Percentiles rank a stretch among this genome's conserved stretches.
phyloP scores from a whole-genome alignment of 768 basidiomycete genomes.

The Tricholoma saponaceum region DNA sequence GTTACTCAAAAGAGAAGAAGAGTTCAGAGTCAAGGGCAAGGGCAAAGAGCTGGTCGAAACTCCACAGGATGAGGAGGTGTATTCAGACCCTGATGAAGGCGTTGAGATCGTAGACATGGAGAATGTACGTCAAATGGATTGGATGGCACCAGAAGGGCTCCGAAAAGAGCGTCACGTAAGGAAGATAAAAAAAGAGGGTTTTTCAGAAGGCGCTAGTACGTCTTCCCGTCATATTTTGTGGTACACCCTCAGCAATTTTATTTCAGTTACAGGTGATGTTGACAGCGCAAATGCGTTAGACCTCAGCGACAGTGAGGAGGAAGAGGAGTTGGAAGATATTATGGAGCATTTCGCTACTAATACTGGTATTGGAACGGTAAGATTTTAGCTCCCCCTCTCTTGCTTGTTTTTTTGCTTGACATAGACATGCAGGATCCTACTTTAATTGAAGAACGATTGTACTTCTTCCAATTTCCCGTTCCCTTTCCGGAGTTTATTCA shows the following conservation, averaged over 20 bases:
- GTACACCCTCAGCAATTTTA: background rate
- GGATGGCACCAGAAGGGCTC: constrained; percentile 82
- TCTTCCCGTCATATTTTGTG: background rate
- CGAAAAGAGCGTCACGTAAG: constrained; percentile 40
- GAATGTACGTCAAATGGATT: constrained; percentile 73
- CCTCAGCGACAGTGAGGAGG: constrained; percentile 73
- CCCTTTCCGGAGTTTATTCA: constrained; percentile 75
- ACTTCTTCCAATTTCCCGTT: constrained; percentile 86
- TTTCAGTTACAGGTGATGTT: constrained; percentile 26
- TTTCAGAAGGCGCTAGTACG: constrained; percentile 23
- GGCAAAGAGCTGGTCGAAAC: constrained; percentile 21
- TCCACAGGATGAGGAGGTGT: constrained; percentile 59
- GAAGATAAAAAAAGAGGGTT: constrained; percentile 46
- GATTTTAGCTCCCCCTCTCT: constrained; percentile 7
- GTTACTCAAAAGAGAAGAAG: constrained; percentile 40
- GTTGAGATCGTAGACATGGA: constrained; percentile 87
- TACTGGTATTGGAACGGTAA: constrained; percentile 36
- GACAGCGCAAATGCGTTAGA: constrained; percentile 60
- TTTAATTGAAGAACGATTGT: constrained; percentile 62
- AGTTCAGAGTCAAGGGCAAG: constrained; percentile 20
- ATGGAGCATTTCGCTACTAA: constrained; percentile 61
- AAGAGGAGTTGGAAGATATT: constrained; percentile 75
- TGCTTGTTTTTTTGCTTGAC: constrained; percentile 1
- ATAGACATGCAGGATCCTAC: constrained; percentile 31
- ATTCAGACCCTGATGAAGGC: constrained; percentile 86